Evolutionary conservation across 805 yeast species (phyloP), one percentile per base, ranked within the genome.

Genomic region (Schwanniomyces vanrijiae): DNA sequence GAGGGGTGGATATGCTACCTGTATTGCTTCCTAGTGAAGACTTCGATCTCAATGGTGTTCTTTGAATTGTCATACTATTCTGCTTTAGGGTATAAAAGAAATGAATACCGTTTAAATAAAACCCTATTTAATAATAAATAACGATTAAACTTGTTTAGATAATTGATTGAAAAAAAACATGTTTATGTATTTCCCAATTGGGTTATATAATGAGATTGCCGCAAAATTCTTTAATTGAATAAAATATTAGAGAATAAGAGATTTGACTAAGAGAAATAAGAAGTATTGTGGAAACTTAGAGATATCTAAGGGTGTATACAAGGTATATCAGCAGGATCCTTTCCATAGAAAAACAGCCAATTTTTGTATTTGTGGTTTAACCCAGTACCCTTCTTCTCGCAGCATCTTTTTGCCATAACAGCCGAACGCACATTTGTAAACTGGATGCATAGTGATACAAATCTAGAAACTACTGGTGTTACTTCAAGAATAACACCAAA

Each of bases 281-380:
- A 19, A 34, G 6, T 33, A 19, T 22, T 5, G 8, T 8, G 29
- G 29, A 8, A 7, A 10, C 5, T 29, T 11, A 29, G 18, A 19
- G 8, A n/a, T 18, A 10, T n/a, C 31, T 39, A 44, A 19, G 39
- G 22, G 24, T 18, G 25, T 40, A 52, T 54, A 64, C 84, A 76
- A 4, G 83, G 82, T 47, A 64, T 71, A 53, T 86, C 90, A 5
- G 88, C 73, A 1, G 80, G 78, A 61, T 88, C 95, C 38, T 75
- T 76, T 0, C 86, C 88, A 53, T 80, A 88, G 81, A 83, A 77
- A 1, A 84, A 64, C 6, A 72, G 64, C 94, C 94, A 88, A 4
- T 70, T 78, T 9, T 60, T 61, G 55, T 83, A 87, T 53, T 76
- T 81, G 4, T 53, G 53, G 44, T 68, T 58, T 54, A 84, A 54